Evolutionary conservation across 805 yeast species (phyloP).

Genomic region (Metahyphopichia silvanorum): DNA sequence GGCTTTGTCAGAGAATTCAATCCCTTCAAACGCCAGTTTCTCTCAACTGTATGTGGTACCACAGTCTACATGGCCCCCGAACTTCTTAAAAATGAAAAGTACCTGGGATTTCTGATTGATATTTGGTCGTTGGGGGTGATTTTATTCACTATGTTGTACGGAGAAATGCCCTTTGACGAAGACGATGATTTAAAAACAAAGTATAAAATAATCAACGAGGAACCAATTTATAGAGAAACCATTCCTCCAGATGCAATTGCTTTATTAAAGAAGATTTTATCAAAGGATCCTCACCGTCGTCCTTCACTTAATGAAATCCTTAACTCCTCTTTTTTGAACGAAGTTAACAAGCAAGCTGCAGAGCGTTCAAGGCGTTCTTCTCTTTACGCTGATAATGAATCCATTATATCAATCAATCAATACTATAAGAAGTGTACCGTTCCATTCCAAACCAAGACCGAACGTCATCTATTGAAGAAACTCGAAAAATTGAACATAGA

Average conservation of each 20-base stretch:
- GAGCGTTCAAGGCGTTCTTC: slow-evolving; percentile 13
- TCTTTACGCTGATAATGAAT: slow-evolving; percentile 26
- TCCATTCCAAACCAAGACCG: slow-evolving; percentile 60
- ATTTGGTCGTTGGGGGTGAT: slow-evolving; percentile 93
- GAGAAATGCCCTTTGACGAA: slow-evolving; percentile 89
- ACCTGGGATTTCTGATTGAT: slow-evolving; percentile 79
- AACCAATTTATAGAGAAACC: slow-evolving; percentile 54
- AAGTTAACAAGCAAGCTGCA: slow-evolving; percentile 24
- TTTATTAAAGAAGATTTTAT: slow-evolving; percentile 52
- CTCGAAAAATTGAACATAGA: slow-evolving; percentile 63
- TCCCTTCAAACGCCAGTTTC: slow-evolving; percentile 41
- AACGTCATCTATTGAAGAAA: slow-evolving; percentile 56
- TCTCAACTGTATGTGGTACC: slow-evolving; percentile 91
- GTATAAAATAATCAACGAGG: slow-evolving; percentile 56
- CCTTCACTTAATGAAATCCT: slow-evolving; percentile 44
- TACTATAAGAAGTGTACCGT: slow-evolving; percentile 26
- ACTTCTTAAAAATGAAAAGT: slow-evolving; percentile 61
- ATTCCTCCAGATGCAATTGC: slow-evolving; percentile 49
- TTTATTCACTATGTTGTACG: slow-evolving; percentile 76
- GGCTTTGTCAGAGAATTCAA: slow-evolving; percentile 84
- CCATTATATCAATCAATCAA: slow-evolving; percentile 37
- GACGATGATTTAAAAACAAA: slow-evolving; percentile 68
- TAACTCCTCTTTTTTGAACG: slow-evolving; percentile 33
- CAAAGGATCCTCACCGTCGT: slow-evolving; percentile 64
- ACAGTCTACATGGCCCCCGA: slow-evolving; percentile 98